A percentile compares a stretch with the other conserved stretches of the same genome.
These are phyloP conservation scores for Podaxis rugospora DNA, from an alignment of 768 basidiomycete species.

Conservation along the genomic window DNA sequence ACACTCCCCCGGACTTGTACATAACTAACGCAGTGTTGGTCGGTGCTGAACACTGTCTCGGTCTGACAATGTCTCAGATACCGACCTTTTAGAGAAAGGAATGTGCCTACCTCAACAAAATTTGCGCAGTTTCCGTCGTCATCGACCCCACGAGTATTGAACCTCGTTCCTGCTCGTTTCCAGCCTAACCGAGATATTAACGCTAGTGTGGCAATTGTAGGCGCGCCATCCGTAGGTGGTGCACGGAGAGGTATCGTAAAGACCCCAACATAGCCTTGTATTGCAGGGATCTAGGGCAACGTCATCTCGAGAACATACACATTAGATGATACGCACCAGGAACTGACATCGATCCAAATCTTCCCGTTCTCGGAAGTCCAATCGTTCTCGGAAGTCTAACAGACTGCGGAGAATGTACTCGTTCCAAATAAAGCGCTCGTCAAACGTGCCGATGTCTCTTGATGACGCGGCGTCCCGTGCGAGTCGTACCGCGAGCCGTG, in stretches of 20 bases:
- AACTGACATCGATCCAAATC: slow-evolving; percentile 84
- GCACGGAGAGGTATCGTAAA: slow-evolving; percentile 73
- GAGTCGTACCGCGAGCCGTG: slow-evolving; percentile 70
- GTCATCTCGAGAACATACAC: slow-evolving; percentile 9
- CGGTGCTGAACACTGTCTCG: slow-evolving; percentile 84
- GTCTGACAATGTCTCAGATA: slow-evolving; percentile 46
- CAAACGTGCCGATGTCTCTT: slow-evolving; percentile 58
- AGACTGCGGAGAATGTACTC: slow-evolving; percentile 84
- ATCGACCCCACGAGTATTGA: slow-evolving; percentile 95
- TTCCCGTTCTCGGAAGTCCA: slow-evolving; percentile 63
- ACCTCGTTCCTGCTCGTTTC: slow-evolving; percentile 95
- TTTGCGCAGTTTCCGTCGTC: slow-evolving; percentile 95
- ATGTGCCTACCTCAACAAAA: slow-evolving; percentile 78
- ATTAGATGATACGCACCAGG: slow-evolving; percentile 49
- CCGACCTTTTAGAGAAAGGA: slow-evolving; percentile 9
- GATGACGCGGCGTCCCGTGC: slow-evolving; percentile 38
- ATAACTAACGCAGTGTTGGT: slow-evolving; percentile 87
- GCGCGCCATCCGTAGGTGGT: slow-evolving; percentile 70
- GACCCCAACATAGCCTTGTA: slow-evolving; percentile 92
- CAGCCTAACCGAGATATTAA: slow-evolving; percentile 87
- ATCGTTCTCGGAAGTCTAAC: slow-evolving; percentile 79
- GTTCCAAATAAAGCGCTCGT: slow-evolving; percentile 94
- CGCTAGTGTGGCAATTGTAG: slow-evolving; percentile 67
- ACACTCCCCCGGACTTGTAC: slow-evolving; percentile 94
- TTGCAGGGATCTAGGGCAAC: slow-evolving; percentile 65